Base-by-base conservation (phyloP, 257 asterid species). In the Henckelia pumila region DNA sequence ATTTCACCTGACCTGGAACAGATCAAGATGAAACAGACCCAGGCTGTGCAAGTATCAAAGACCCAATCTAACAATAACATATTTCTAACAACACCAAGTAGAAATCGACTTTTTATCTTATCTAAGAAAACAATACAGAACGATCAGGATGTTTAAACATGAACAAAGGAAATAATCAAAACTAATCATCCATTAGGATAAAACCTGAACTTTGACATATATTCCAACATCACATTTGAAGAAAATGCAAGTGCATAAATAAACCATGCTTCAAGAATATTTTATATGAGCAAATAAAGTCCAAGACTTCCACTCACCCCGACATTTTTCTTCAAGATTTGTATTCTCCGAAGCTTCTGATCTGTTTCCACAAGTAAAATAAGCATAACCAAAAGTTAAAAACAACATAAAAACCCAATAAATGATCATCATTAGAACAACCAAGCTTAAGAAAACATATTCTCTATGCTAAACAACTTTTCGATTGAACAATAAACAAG, bases 271-370 rank as follows among this genome's bases (percentile, higher is more conserved):
- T 2, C 22, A 0, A 9, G 55, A 17, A 47, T 5, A 47, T 16
- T 5, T 47, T n/a, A 28, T 8, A 28, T 1, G 11, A 61, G 44
- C 30, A 6, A 29, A 11, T 6, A 49, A 10, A 11, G 30, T 16
- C 24, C 19, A 21, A 59, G 23, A 1, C 10, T 25, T 52, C 23
- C 40, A 64, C 22, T 58, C 73, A 77, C 81, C 81, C 76, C 16
- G 78, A 73, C 82, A 77, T 77, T 65, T 60, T 77, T 37, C 76
- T 33, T 60, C 69, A 26, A 52, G 76, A 49, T 44, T n/a, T 21
- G 20, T 24, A 65, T 53, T 53, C 74, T 61, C 68, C 21, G 63
- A 63, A 69, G 68, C 70, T 73, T 58, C 66, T 55, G 62, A 64
- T 57, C 76, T 64, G 78, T 19, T 35, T 19, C 26, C 33, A 21